Base-by-base conservation (phyloP, 805 yeast species). In the Jamesozyma gamospora region DNA sequence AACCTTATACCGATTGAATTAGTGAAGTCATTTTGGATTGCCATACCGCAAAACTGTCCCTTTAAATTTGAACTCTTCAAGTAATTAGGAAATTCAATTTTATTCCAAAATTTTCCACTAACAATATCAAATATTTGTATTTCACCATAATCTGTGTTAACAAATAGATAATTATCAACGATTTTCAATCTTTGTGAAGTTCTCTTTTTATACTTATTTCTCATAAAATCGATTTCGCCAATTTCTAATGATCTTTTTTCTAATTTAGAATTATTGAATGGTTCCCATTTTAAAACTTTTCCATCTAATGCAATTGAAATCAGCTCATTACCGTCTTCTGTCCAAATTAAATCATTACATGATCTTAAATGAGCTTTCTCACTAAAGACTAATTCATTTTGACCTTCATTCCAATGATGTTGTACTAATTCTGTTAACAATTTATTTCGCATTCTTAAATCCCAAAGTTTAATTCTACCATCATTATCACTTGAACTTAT, bases 381-480 rank as follows among this genome's bases (percentile, higher is more conserved):
- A 34, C 35, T 35, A 46, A 39, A 28, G 33, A 32, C 36, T 40
- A 44, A 28, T n/a, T 29, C 28, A 13, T 28, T 17, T 15, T 32
- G 15, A 9, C n/a, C 18, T 4, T 29, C 11, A 15, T n/a, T 10
- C 16, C 13, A 4, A 7, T 24, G 8, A 25, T 25, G 28, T n/a
- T 24, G 30, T 17, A 32, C 24, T 17, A 53, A 42, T 17, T 63
- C 62, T 12, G 55, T 48, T 12, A 50, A 48, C 16, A 48, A 43
- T 29, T 53, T 36, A 40, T 44, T 51, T 30, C 41, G 40, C 50
- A 36, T 50, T 45, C 97, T 63, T 10, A 86, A 71, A 55, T 88
- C 97, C 96, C 96, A 88, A 0, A 88, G 55, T 38, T 82, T 70
- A 8, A 82, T 78, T 34, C 79, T 79, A 0, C 96, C 96, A 49